These are phyloP conservation scores for Stagonosporopsis cucurbitacearum DNA, from an alignment of 2,329 filamentous ascomycete species.

Conservation along the genomic window DNA sequence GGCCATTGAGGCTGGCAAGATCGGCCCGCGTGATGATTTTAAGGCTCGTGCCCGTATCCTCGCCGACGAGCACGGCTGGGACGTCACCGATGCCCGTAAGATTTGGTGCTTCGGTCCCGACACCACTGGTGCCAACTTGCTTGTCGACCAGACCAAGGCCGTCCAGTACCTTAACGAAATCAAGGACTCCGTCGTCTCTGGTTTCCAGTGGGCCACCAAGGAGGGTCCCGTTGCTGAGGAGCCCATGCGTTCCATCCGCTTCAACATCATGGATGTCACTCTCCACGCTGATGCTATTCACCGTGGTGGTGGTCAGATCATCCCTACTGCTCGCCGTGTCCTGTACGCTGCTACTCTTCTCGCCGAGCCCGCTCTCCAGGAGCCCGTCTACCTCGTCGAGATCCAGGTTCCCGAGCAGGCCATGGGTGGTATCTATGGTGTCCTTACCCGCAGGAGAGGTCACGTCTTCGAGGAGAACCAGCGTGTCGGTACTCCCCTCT, in stretches of 20 bases:
- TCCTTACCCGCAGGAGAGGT: conserved; percentile 95
- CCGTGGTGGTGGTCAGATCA: conserved; percentile 98
- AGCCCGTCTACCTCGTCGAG: conserved; percentile 99
- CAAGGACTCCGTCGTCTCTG: conserved; percentile 99
- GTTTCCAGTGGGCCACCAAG: conserved; percentile 99
- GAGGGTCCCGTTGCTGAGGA: conserved; percentile 98
- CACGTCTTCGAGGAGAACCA: conserved; percentile 99
- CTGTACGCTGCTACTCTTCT: conserved; percentile 92
- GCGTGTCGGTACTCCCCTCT: conserved; percentile 96
- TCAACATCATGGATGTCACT: conserved; percentile 99
- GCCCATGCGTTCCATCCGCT: conserved; percentile 95
- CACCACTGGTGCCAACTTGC: conserved; percentile 95
- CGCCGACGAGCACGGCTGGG: conserved; percentile 97
- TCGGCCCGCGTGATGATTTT: conserved; percentile 96
- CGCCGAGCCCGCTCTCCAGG: conserved; percentile 87
- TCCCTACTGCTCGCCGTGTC: conserved; percentile 96
- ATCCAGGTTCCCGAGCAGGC: conserved; percentile 98
- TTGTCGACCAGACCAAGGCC: conserved; percentile 99
- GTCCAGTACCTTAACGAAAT: conserved; percentile 99
- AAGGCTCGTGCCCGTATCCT: conserved; percentile 96
- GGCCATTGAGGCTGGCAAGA: conserved; percentile 91
- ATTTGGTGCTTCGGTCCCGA: conserved; percentile 99
- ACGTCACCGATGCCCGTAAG: conserved; percentile 99
- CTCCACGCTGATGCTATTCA: conserved; percentile 99
- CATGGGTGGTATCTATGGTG: conserved; percentile 99